phyloP scores from a whole-genome alignment of 441 rosid genomes.

The Melastoma candidum region DNA sequence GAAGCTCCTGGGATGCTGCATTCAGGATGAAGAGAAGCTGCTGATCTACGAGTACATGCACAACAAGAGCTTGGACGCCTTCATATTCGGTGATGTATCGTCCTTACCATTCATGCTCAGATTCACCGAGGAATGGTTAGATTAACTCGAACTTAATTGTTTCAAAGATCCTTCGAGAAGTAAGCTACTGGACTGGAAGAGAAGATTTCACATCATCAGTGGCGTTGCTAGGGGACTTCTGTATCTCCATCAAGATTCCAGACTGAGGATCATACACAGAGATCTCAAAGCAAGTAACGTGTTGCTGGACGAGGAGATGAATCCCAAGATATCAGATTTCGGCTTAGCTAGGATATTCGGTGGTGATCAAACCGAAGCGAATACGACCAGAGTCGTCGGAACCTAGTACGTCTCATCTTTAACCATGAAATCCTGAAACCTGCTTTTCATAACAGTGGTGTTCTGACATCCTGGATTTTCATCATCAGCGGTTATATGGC shows the following conservation, averaged over 20 bases:
- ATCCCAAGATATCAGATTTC: slow-evolving; percentile 31
- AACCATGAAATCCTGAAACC: too few species aligned
- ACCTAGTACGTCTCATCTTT: slow-evolving; percentile 28
- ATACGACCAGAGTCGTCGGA: slow-evolving; percentile 35
- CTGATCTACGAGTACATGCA: too few species aligned
- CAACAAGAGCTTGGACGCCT: background rate
- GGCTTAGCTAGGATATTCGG: slow-evolving; percentile 29
- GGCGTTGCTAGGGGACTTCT: slow-evolving; percentile 39
- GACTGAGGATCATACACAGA: slow-evolving; percentile 37
- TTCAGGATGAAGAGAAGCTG: too few species aligned
- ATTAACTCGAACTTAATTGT: background rate
- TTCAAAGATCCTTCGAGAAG: slow-evolving; percentile 22
- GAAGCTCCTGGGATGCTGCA: too few species aligned
- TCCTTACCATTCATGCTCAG: background rate
- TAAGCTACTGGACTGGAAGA: slow-evolving; percentile 25
- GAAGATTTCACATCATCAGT: slow-evolving; percentile 25
- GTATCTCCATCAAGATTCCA: slow-evolving; percentile 47
- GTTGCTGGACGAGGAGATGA: slow-evolving; percentile 25
- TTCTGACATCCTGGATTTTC: background rate
- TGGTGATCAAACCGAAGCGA: slow-evolving; percentile 27
- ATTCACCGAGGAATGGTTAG: too few species aligned
- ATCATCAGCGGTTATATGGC: slow-evolving; percentile 9
- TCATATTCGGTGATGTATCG: slow-evolving; percentile 27
- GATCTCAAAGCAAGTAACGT: slow-evolving; percentile 41
- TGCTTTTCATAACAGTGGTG: too few species aligned